Evolutionary conservation across 306 rosid species (phyloP), one percentile per base, ranked within the genome.

Genomic region (Prunus armeniaca): DNA sequence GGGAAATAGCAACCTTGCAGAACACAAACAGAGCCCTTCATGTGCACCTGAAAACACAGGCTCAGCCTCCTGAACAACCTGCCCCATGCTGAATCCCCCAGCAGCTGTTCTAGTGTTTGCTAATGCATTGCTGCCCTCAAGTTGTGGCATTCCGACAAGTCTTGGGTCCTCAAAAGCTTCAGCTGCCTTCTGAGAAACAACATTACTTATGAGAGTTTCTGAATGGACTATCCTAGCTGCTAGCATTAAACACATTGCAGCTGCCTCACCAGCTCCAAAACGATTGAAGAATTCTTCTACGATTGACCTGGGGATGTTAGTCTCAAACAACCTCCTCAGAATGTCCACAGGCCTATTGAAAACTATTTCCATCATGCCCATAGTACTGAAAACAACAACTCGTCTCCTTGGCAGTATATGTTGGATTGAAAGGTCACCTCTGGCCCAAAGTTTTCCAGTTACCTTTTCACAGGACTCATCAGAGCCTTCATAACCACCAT

Each of bases 61-160:
- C 86, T 90, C 97, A 66, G 97, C 97, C 86, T 95, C 99, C 89
- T 92, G 97, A 72, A 93, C 99, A 89, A 95, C 99, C 88, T 92
- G 99, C 41, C 99, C 97, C 99, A 95, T 95, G 96, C 97, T 90
- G 80, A 95, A 95, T 69, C 99, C 97, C 81, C 88, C 90, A 72
- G 93, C 86, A 81, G 93, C 88, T 71, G 96, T 89, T 86, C 96
- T 88, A 58, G 95, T 86, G 83, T 83, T 92, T 78, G 98, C 90
- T 78, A 95, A 79, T 70, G 92, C 96, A 83, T 78, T 84, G 74
- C 81, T 85, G 60, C 97, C 97, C 79, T 87, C 97, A 84, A 92
- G 96, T 83, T 95, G 97, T 22, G 99, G 97, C 97, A 95, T 92
- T 74, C 99, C 99, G 81, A 95, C 99, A 75, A 92, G 78, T 84